Base-by-base conservation (phyloP, 1,284 basidiomycete genomes). In the Leccinum griseonigrum region DNA sequence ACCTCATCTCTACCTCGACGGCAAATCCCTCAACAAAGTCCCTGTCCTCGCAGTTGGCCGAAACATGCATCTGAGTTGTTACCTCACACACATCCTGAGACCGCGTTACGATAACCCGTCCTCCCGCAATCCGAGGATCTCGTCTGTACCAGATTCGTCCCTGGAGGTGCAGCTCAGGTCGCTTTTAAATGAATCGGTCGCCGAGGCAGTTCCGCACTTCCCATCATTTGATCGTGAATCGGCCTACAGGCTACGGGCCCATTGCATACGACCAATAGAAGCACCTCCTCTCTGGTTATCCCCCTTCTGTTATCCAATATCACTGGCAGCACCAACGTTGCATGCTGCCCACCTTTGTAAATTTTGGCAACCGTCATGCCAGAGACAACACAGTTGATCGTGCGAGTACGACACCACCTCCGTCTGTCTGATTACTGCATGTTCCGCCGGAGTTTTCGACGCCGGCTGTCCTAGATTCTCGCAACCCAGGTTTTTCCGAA, bases 151-250 rank as follows among this genome's bases (percentile, higher is more conserved):
- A 26, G 28, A 16, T 52, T 16, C 36, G 62, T 32, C n/a, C 64
- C 58, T 65, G 54, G 56, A 64, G 46, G 38, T 18, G 54, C 38
- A 34, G 14, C 40, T 9, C 31, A 54, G 40, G 59, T 51, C 48
- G 31, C 0, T 4, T 54, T 28, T 5, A 67, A 56, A 63, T 66
- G 58, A 54, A 67, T 52, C 54, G 18, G 8, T 50, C 59, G 32
- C 54, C 26, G 63, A 36, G 61, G 46, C 53, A 32, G 38, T 40
- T 50, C 58, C 53, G 57, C 57, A 52, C 66, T 64, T 56, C 43
- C 59, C 16, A 59, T 63, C 60, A 56, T 9, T 70, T 48, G 58
- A 65, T 69, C 60, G 63, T 66, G 67, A 69, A 69, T 71, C 69
- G 56, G 34, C 51, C 26, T 31, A 29, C 26, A 43, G 22, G n/a